Conservation (phyloP, 768 basidiomycete genomes). For the Ephemerocybe angulata region DNA sequence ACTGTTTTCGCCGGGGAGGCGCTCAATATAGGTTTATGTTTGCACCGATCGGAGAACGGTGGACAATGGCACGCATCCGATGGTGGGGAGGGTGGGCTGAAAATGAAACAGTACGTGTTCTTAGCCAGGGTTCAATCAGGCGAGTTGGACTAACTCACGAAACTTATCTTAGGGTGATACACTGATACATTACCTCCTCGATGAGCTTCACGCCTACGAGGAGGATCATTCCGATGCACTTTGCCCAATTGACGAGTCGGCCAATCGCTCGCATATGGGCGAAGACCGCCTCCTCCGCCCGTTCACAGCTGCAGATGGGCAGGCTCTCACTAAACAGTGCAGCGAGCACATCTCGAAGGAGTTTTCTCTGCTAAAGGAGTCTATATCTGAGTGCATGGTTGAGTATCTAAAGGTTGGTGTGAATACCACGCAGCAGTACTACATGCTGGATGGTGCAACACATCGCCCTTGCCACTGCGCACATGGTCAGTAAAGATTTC, state of each 20-base stretch:
- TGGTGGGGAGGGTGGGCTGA: conserved; percentile 39
- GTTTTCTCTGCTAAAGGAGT: no score
- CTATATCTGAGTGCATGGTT: background rate
- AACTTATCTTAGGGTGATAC: conserved; percentile 19
- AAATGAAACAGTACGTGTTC: conserved; percentile 22
- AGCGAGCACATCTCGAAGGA: background rate
- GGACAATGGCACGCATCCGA: conserved; percentile 23
- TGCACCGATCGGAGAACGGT: conserved; percentile 26
- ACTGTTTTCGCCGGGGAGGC: conserved; percentile 31
- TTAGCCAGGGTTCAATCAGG: background rate
- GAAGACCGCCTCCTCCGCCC: background rate
- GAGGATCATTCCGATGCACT: conserved; percentile 18
- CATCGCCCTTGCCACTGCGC: no score
- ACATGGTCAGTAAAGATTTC: no score
- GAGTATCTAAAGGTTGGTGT: background rate
- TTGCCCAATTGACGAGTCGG: background rate
- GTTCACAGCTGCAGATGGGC: background rate
- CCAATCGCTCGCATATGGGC: background rate
- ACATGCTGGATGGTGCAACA: no score
- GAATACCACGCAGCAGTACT: background rate
- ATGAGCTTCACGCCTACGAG: conserved; percentile 24
- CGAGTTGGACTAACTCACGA: background rate
- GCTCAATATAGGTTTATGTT: conserved; percentile 34
- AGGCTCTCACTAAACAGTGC: background rate
- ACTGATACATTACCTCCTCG: conserved; percentile 24